Conservation (phyloP, 2,329 filamentous ascomycete species). For the Pleurostoma richardsiae region DNA sequence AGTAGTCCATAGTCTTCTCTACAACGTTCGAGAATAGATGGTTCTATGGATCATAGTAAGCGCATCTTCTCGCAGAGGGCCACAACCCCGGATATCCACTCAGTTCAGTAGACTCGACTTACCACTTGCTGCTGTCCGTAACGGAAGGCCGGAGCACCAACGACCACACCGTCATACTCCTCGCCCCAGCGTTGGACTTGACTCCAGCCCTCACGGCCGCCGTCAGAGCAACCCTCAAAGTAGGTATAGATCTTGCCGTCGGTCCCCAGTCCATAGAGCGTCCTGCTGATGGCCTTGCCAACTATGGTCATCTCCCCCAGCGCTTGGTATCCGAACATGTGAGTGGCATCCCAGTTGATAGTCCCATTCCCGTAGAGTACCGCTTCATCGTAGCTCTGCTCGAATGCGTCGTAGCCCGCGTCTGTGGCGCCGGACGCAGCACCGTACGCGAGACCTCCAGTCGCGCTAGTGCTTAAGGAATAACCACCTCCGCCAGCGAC, state of each 20-base stretch:
- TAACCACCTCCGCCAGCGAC: conserved; percentile 38
- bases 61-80: background rate
- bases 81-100: too few species aligned
- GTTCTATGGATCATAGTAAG: conserved; percentile 1
- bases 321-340: conserved; percentile 46
- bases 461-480: conserved; percentile 26
- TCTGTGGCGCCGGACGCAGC: conserved; percentile 33
- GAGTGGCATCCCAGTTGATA: conserved; percentile 42
- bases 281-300: conserved; percentile 35
- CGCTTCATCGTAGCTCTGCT: conserved; percentile 27
- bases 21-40: conserved; percentile 20
- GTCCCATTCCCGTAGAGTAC: conserved; percentile 41
- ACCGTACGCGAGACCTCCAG: conserved; percentile 34
- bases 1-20: conserved; percentile 33
- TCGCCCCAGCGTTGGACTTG: conserved; percentile 32
- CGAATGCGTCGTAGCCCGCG: conserved; percentile 37
- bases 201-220: conserved; percentile 43
- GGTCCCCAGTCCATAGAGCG: conserved; percentile 26
- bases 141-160: conserved; percentile 40
- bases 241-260: conserved; percentile 39
- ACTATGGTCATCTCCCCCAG: conserved; percentile 45
- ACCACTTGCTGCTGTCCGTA: conserved; percentile 28
- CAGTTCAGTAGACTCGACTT: background rate
- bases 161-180: conserved; percentile 37
- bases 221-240: conserved; percentile 43